These are phyloP conservation scores for Candida sojae DNA, from an alignment of 1,139 yeast species.

Conservation along the genomic window DNA sequence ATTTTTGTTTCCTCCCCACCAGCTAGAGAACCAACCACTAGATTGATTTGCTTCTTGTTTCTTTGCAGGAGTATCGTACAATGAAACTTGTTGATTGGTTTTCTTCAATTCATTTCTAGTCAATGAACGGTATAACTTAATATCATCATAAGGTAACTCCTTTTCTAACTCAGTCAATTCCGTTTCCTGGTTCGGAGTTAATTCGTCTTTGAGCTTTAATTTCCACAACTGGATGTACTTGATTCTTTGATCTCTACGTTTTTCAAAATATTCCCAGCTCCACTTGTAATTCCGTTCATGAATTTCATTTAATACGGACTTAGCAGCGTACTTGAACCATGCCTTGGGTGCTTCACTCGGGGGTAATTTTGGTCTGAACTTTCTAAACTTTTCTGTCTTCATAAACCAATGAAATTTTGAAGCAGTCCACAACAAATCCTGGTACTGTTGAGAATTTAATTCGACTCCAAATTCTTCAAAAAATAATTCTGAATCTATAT, in stretches of 20 bases:
- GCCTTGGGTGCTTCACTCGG: constrained; percentile 68
- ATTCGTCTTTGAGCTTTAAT: constrained; percentile 38
- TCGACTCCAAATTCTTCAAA: constrained; percentile 89
- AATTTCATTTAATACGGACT: constrained; percentile 72
- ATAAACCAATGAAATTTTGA: constrained; percentile 79
- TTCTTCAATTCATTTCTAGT: constrained; percentile 68
- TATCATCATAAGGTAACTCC: constrained; percentile 70
- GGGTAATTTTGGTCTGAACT: constrained; percentile 62
- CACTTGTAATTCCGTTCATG: constrained; percentile 79
- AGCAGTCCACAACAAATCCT: constrained; percentile 78
- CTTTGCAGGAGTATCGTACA: constrained; percentile 13
- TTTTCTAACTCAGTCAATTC: constrained; percentile 57
- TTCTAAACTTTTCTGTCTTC: constrained; percentile 74
- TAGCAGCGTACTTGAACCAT: constrained; percentile 84
- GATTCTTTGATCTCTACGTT: constrained; percentile 70
- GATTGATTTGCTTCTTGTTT: constrained; percentile 13
- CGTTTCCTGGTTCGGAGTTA: constrained; percentile 37
- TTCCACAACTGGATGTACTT: constrained; percentile 74
- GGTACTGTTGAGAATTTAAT: constrained; percentile 82
- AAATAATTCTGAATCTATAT: constrained; percentile 70
- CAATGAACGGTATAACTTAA: constrained; percentile 80
- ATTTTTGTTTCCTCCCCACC: constrained; percentile 49
- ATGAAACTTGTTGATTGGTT: constrained; percentile 35
- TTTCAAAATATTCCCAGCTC: constrained; percentile 84
- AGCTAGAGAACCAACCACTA: constrained; percentile 58